A percentile compares a stretch with the other conserved stretches of the same genome.
Evolutionary conservation across 2,329 filamentous ascomycete genomes (phyloP).

Genomic region (Aspergillus caelatus): DNA sequence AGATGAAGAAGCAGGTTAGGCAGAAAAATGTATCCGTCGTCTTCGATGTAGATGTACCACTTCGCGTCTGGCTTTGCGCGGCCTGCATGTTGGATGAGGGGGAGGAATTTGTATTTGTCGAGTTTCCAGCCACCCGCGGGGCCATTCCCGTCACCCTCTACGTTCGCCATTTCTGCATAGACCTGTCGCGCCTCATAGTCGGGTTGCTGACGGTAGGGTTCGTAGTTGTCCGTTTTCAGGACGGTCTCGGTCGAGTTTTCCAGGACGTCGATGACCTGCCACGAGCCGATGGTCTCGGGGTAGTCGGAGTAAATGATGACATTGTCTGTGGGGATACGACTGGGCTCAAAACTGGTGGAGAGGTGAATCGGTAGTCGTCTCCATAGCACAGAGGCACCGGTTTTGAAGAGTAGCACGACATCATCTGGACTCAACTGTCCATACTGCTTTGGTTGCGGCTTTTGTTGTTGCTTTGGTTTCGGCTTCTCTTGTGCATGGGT

Average conservation of each 20-base stretch:
- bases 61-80: conserved; percentile 33
- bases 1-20: conserved; percentile 56
- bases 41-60: conserved; percentile 64
- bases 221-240: conserved; percentile 18
- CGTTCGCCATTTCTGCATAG: conserved; percentile 25
- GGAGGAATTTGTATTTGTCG: conserved; percentile 63
- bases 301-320: conserved; percentile 29
- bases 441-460: neutral
- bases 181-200: conserved; percentile 28
- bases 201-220: conserved; percentile 24
- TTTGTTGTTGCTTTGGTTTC: neutral
- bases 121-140: conserved; percentile 52
- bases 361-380: conserved; percentile 31
- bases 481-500: neutral
- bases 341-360: conserved; percentile 25
- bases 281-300: conserved; percentile 26
- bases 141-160: conserved; percentile 22
- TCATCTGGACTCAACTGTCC: neutral
- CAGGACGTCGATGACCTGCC: conserved; percentile 27
- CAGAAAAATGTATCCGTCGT: conserved; percentile 61
- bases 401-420: conserved; percentile 25
- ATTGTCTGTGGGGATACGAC: conserved; percentile 26
- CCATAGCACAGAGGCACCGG: conserved; percentile 30
- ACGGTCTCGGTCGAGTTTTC: conserved; percentile 23
- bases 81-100: conserved; percentile 2